phyloP scores from a whole-genome alignment of 768 basidiomycete genomes.

The Agaricus bisporus region DNA sequence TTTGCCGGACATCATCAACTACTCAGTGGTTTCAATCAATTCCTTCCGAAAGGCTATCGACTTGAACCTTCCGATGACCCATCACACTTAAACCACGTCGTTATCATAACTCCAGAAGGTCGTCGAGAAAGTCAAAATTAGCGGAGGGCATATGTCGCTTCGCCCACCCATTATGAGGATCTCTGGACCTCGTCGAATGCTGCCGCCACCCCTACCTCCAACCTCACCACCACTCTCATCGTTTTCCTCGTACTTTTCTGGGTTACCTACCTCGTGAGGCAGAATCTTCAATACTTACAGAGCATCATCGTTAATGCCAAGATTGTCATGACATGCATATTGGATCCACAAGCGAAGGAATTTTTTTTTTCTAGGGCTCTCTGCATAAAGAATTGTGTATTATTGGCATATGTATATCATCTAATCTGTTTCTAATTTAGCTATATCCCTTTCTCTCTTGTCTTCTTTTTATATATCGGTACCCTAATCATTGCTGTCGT shows the following conservation, averaged over 20 bases:
- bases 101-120: constrained; percentile 8
- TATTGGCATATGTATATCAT: constrained; percentile 9
- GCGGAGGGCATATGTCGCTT: too few species aligned
- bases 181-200: too few species aligned
- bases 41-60: constrained; percentile 10
- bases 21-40: constrained; percentile 10
- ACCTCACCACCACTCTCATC: too few species aligned
- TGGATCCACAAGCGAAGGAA: not conserved
- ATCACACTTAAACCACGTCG: constrained; percentile 1
- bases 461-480: too few species aligned
- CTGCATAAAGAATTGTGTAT: not conserved
- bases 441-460: not conserved
- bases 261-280: too few species aligned
- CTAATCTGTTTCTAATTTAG: constrained; percentile 8
- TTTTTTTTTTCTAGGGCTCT: too few species aligned
- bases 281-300: too few species aligned
- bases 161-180: too few species aligned
- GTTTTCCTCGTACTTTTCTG: too few species aligned
- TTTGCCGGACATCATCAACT: constrained; percentile 10
- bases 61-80: constrained; percentile 10
- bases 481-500: not conserved
- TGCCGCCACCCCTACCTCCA: too few species aligned
- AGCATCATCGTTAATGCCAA: too few species aligned
- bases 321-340: not conserved
- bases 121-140: not conserved